A percentile compares a stretch with the other conserved stretches of the same genome.
Conservation (phyloP, 2,329 filamentous ascomycete genomes). For the Lachnellula suecica region DNA sequence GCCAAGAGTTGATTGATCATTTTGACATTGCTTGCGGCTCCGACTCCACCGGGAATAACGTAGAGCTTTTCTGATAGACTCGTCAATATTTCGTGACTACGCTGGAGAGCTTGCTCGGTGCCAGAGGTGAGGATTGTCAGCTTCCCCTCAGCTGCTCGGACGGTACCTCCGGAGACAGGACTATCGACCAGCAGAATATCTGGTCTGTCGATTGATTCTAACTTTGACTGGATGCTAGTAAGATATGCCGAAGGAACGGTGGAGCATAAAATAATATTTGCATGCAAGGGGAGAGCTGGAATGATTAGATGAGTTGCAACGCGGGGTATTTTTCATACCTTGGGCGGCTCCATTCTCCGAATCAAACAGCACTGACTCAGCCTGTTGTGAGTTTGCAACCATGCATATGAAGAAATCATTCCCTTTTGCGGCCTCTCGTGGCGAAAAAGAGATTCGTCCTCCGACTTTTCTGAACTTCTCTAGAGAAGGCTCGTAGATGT, state of each 20-base stretch:
- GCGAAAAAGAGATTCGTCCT: slow-evolving; percentile 57
- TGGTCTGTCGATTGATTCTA: slow-evolving; percentile 51
- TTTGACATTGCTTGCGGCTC: slow-evolving; percentile 61
- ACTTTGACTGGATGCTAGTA: slow-evolving; percentile 55
- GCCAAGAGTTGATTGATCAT: slow-evolving; percentile 64
- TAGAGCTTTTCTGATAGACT: slow-evolving; percentile 66
- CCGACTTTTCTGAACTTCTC: slow-evolving; percentile 64
- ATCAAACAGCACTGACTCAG: slow-evolving; percentile 63
- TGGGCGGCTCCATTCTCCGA: slow-evolving; percentile 52
- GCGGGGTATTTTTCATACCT: too few relatives aligned
- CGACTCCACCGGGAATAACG: slow-evolving; percentile 58
- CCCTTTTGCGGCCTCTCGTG: slow-evolving; percentile 58
- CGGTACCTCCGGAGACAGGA: slow-evolving; percentile 70
- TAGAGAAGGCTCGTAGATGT: slow-evolving; percentile 67
- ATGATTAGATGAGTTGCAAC: too few relatives aligned
- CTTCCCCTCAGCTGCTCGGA: slow-evolving; percentile 68
- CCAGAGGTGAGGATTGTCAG: slow-evolving; percentile 75
- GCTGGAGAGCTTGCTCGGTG: slow-evolving; percentile 53
- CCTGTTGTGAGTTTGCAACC: slow-evolving; percentile 73
- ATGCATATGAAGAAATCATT: slow-evolving; percentile 68
- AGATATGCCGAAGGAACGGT: slow-evolving; percentile 69
- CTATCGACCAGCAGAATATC: slow-evolving; percentile 70
- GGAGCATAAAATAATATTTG: slow-evolving; percentile 64
- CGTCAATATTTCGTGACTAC: slow-evolving; percentile 57
- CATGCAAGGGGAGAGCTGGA: too few relatives aligned